Percentiles rank a stretch among this genome's conserved stretches.
Conservation (phyloP, 2,329 filamentous ascomycete species). For the Cercospora sp. region DNA sequence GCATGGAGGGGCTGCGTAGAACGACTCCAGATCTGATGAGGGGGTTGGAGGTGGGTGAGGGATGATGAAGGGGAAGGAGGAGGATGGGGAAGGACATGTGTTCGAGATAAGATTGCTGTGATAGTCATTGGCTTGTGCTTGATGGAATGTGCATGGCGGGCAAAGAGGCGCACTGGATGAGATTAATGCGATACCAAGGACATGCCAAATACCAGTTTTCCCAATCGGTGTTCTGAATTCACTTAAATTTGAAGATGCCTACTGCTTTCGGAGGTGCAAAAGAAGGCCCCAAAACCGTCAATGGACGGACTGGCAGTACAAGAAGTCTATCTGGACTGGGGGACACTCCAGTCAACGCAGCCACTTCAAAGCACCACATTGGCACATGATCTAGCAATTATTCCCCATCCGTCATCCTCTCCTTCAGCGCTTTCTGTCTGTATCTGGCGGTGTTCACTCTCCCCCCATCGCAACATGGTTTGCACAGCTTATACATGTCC, state of each 20-base stretch:
- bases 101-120: background rate
- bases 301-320: too few relatives aligned
- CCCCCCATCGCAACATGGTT: background rate
- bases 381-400: background rate
- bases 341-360: too few relatives aligned
- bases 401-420: too few relatives aligned
- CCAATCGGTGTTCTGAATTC: background rate
- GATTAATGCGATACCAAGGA: background rate
- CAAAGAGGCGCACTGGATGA: background rate
- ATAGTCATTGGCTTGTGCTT: background rate
- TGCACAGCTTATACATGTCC: background rate
- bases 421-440: background rate
- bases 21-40: background rate
- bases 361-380: too few relatives aligned
- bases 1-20: slow-evolving; percentile 33
- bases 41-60: background rate
- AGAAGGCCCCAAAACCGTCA: too few relatives aligned
- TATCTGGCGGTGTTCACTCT: too few relatives aligned
- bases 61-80: background rate
- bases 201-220: background rate
- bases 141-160: background rate
- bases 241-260: background rate
- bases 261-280: background rate
- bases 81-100: background rate
- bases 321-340: too few relatives aligned